Percentiles rank a stretch among this genome's conserved stretches.
Evolutionary conservation across 2,329 filamentous ascomycete genomes (phyloP).

Genomic region (Aureobasidium sp.): DNA sequence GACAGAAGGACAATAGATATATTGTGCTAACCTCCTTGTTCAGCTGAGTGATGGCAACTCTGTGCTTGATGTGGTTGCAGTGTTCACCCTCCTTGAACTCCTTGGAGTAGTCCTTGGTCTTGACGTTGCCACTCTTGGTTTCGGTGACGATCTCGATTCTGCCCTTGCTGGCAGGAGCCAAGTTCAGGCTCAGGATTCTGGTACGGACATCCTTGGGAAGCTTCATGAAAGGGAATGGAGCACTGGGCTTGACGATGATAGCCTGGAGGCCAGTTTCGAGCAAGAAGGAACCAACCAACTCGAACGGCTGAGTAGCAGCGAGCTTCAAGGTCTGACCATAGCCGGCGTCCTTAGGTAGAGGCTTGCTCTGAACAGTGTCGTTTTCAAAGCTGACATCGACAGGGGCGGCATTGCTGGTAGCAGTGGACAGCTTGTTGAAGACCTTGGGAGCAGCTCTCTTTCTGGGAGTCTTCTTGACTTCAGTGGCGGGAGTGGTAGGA

Average conservation of each 20-base stretch:
- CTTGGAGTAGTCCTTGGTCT: slow-evolving; percentile 18
- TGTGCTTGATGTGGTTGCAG: slow-evolving; percentile 19
- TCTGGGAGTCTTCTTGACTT: slow-evolving; percentile 17
- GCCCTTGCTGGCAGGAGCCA: slow-evolving; percentile 18
- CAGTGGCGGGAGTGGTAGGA: background rate
- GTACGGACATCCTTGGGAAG: slow-evolving; percentile 18
- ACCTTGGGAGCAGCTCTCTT: slow-evolving; percentile 13
- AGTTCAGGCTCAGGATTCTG: background rate
- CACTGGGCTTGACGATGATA: slow-evolving; percentile 29
- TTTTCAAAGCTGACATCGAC: slow-evolving; percentile 25
- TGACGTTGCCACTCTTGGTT: slow-evolving; percentile 22
- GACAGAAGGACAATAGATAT: background rate
- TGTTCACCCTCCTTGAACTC: slow-evolving; percentile 16
- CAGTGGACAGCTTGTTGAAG: slow-evolving; percentile 16
- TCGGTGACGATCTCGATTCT: slow-evolving; percentile 28
- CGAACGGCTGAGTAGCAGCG: slow-evolving; percentile 26
- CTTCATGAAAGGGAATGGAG: slow-evolving; percentile 29
- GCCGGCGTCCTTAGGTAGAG: slow-evolving; percentile 18
- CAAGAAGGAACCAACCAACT: slow-evolving; percentile 26
- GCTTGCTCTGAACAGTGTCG: slow-evolving; percentile 18
- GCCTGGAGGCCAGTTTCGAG: slow-evolving; percentile 30
- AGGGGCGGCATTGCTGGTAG: slow-evolving; percentile 17
- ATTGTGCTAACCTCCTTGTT: slow-evolving; percentile 27
- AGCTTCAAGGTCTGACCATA: slow-evolving; percentile 28
- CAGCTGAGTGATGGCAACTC: slow-evolving; percentile 27